Base-by-base conservation (phyloP, 352 stramenopile genomes). In the Pythium folliculosum region DNA sequence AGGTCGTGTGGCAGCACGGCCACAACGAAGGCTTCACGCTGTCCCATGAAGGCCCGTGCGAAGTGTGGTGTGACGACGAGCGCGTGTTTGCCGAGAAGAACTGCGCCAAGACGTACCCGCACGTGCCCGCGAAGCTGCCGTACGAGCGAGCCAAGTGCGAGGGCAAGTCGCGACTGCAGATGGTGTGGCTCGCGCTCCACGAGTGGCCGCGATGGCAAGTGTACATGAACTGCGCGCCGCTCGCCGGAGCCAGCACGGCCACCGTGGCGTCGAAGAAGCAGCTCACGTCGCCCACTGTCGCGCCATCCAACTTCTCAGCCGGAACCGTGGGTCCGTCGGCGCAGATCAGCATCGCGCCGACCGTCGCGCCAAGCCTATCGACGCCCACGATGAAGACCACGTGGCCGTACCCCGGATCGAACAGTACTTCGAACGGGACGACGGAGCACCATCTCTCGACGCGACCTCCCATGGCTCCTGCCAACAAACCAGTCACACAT, bases 171-270 rank as follows among this genome's bases (percentile, higher is more conserved):
- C 53, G 67, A 25, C 53, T 78, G 16, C 63, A 67, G 45, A 58
- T 67, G 4, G 40, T 72, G 17, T 81, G 74, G 74, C 59, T 77
- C 17, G 73, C 73, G 21, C 60, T 80, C 52, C 74, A 81, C 48
- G 60, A 69, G 14, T 44, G 49, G 17, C 37, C 55, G 1, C 23
- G 53, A 5, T 81, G 71, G 74, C 74, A 81, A 60, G 60, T 73
- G 8, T 76, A 81, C 65, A 73, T 70, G 43, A 77, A 80, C 70
- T 80, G 66, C 40, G 64, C 56, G 10, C 55, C 48, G 3, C 55
- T 62, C 37, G 25, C 23, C 1, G 44, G 19, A 22, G 23, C n/a
- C n/a, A n/a, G n/a, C n/a, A n/a, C 37, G 4, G 9, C 37, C 19
- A 9, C 21, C 22, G 6, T 38, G 12, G 13, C 45, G 7, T 25